Evolutionary conservation across 306 rosid genomes (phyloP).

Genomic region (Mimosa bimucronata): DNA sequence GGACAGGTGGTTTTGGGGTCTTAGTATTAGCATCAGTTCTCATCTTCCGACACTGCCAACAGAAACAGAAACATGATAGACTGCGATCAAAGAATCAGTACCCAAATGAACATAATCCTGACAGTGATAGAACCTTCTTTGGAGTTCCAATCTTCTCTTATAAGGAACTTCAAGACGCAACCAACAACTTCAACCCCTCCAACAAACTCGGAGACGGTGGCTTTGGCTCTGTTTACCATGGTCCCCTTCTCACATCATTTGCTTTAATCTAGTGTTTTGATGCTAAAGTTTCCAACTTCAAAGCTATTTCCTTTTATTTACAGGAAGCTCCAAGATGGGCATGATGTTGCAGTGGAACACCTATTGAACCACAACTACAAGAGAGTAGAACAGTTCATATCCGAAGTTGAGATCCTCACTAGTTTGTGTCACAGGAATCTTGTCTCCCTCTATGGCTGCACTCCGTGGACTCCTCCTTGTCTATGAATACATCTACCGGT

Average conservation of each 20-base stretch:
- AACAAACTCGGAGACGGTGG: conserved; percentile 61
- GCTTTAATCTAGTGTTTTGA: background rate
- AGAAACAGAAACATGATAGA: background rate
- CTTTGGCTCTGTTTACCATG: conserved; percentile 55
- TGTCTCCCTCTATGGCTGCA: background rate
- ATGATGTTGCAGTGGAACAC: background rate
- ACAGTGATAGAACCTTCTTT: conserved; percentile 43
- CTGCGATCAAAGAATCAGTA: background rate
- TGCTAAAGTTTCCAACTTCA: background rate
- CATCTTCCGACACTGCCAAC: conserved; percentile 22
- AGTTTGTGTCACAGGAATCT: background rate
- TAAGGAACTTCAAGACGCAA: conserved; percentile 60
- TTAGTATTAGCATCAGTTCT: conserved; percentile 15
- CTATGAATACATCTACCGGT: background rate
- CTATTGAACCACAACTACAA: background rate
- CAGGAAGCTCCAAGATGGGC: background rate
- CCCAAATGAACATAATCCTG: conserved; percentile 25
- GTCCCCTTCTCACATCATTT: conserved; percentile 32
- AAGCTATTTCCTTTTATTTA: background rate
- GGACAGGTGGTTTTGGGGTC: conserved; percentile 36
- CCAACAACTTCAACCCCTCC: conserved; percentile 51
- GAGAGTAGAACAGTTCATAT: no score
- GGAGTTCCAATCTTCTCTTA: conserved; percentile 58
- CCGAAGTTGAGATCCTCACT: background rate
- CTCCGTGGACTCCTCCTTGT: background rate